Evolutionary conservation across 495 filamentous ascomycete species (phyloP).

Genomic region (Tuber borchii): DNA sequence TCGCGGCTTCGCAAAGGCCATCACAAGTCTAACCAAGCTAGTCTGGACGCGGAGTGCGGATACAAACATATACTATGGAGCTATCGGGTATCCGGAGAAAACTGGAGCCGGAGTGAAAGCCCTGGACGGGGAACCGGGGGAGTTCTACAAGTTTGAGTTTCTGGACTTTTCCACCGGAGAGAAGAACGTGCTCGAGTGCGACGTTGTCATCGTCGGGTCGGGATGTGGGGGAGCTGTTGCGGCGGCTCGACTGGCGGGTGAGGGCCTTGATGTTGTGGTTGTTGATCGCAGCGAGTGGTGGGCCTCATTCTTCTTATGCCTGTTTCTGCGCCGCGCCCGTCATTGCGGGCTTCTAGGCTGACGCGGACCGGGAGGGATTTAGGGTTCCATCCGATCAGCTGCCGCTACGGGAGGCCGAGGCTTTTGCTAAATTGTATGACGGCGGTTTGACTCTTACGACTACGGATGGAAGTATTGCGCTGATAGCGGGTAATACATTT

Average conservation of each 20-base stretch:
- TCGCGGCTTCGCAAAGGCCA: conserved; percentile 52
- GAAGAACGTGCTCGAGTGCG: conserved; percentile 56
- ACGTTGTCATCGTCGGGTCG: conserved; percentile 79
- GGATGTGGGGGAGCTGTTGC: conserved; percentile 81
- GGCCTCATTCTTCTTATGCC: not conserved
- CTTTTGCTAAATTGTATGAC: conserved; percentile 58
- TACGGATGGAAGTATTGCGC: conserved; percentile 58
- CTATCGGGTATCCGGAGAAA: conserved; percentile 55
- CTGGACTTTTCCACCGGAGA: conserved; percentile 47
- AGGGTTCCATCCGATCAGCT: conserved; percentile 56
- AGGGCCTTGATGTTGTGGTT: conserved; percentile 66
- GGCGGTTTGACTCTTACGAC: conserved; percentile 49
- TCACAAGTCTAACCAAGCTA: conserved; percentile 52
- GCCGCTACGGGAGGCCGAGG: conserved; percentile 62
- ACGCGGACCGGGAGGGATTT: not conserved
- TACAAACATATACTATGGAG: conserved; percentile 54
- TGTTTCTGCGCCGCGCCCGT: not conserved
- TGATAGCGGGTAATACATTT: conserved; percentile 68
- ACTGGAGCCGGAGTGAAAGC: conserved; percentile 47
- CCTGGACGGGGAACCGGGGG: conserved; percentile 7
- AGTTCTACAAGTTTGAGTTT: conserved; percentile 47
- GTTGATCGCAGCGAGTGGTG: conserved; percentile 74
- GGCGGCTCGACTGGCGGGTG: conserved; percentile 73
- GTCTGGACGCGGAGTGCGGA: conserved; percentile 57
- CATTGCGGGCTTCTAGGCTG: not conserved